phyloP scores from a whole-genome alignment of 768 basidiomycete genomes.

The Lactarius pseudohatsudake region DNA sequence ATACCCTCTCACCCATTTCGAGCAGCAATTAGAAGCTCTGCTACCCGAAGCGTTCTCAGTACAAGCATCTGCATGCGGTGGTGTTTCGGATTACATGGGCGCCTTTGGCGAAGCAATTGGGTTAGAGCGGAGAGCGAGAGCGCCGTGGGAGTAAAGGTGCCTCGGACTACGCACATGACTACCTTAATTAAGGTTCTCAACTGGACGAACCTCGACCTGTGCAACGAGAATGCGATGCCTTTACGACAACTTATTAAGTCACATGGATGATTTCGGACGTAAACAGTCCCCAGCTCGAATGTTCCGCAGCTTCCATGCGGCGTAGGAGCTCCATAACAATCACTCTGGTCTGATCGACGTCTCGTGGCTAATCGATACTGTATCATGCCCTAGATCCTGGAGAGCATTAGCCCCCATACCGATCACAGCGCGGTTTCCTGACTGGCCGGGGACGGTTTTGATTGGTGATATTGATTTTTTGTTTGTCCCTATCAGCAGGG shows the following conservation, averaged over 20 bases:
- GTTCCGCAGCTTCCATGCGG: not conserved
- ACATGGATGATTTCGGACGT: not conserved
- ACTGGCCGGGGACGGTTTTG: slow-evolving; percentile 4
- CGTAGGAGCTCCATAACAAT: not conserved
- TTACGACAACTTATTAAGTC: not conserved
- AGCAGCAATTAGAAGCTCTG: slow-evolving; percentile 44
- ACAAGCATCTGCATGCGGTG: slow-evolving; percentile 53
- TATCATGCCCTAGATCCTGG: not conserved
- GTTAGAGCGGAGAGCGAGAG: not conserved
- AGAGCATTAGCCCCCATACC: not conserved
- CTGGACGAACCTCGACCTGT: not conserved
- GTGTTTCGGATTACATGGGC: slow-evolving; percentile 27
- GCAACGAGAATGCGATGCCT: not conserved
- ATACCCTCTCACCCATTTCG: not conserved
- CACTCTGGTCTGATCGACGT: not conserved
- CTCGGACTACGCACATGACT: not conserved
- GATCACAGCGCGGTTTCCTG: not conserved
- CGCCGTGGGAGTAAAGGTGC: not conserved
- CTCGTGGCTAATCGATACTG: not conserved
- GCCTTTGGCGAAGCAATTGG: slow-evolving; percentile 6
- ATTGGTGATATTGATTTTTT: slow-evolving; percentile 15
- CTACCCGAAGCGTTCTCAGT: slow-evolving; percentile 60
- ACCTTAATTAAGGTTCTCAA: not conserved
- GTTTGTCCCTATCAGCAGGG: slow-evolving; percentile 10
- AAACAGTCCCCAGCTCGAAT: not conserved